Conservation (phyloP, 2,329 filamentous ascomycete genomes). For the Beauveria varroae region DNA sequence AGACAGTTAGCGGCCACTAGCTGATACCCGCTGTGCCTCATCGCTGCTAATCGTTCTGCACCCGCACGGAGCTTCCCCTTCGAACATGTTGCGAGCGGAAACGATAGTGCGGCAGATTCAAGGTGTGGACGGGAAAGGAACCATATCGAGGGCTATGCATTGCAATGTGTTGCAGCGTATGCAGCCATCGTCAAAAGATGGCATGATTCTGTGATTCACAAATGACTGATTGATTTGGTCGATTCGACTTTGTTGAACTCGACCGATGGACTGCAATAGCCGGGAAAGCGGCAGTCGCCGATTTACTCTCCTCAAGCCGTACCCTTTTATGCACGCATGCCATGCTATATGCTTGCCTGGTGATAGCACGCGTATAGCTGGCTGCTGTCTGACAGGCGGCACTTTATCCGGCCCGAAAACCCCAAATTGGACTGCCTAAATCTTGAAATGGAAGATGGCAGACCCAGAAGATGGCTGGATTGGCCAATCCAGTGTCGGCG, state of each 20-base stretch:
- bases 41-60: neutral
- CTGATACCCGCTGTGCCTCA: slow-evolving; percentile 6
- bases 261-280: neutral
- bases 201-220: neutral
- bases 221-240: neutral
- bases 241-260: neutral
- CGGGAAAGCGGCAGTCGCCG: neutral
- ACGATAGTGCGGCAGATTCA: slow-evolving; percentile 2
- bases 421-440: neutral
- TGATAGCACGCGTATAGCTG: neutral
- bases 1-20: slow-evolving; percentile 3
- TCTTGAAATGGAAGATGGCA: neutral
- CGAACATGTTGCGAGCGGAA: slow-evolving; percentile 6
- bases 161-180: neutral
- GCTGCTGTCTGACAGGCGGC: neutral
- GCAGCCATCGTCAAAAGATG: neutral
- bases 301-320: neutral
- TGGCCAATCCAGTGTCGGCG: slow-evolving; percentile 1
- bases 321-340: neutral
- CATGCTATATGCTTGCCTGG: neutral
- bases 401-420: neutral
- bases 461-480: neutral
- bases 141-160: neutral
- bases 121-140: neutral
- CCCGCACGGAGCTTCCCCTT: neutral